Base-by-base conservation (phyloP, 345 rosid species). In the Ricinus communis region DNA sequence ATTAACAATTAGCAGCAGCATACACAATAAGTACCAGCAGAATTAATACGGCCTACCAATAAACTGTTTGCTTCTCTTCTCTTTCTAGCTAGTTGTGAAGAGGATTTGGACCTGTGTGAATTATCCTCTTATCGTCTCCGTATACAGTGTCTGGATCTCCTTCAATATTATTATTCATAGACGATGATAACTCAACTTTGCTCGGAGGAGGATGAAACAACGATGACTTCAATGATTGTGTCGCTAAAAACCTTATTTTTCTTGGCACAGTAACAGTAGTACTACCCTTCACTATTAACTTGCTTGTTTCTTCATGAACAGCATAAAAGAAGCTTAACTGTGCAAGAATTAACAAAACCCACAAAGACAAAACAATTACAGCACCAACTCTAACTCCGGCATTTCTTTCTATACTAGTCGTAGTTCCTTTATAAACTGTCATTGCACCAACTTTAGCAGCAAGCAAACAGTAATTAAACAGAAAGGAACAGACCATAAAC, bases 91-190 rank as follows among this genome's bases (percentile, higher is more conserved):
- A 93, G 88, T 93, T 93, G 81, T 93, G 96, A 68, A 93, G 96
- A 74, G 96, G 96, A 80, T 93, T 93, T 24, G 98, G 98, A 76
- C 98, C 98, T 41, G 98, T 88, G 77, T 88, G 93, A 77, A 93
- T 83, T 73, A 84, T 69, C 76, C 98, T 90, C 88, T 88, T 87
- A 60, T 90, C 89, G 18, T 93, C 95, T 84, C 71, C 90, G 73
- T 88, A 86, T 41, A 85, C 36, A 8, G 22, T 50, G 71, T 66
- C 82, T 22, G 74, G 86, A 78, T 80, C 81, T 40, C 76, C 84
- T 76, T 75, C 81, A 61, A 24, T 43, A 8, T 43, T 38, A 38
- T 5, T 64, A 66, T 69, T 74, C 36, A 66, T 68, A 64, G 75
- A n/a, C 5, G 55, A 62, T 43, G 47, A 43, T 43, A 9, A 43